Evolutionary conservation across 2,329 filamentous ascomycete species (phyloP), one percentile per base, ranked within the genome.

Genomic region (Colletotrichum chrysophilum): DNA sequence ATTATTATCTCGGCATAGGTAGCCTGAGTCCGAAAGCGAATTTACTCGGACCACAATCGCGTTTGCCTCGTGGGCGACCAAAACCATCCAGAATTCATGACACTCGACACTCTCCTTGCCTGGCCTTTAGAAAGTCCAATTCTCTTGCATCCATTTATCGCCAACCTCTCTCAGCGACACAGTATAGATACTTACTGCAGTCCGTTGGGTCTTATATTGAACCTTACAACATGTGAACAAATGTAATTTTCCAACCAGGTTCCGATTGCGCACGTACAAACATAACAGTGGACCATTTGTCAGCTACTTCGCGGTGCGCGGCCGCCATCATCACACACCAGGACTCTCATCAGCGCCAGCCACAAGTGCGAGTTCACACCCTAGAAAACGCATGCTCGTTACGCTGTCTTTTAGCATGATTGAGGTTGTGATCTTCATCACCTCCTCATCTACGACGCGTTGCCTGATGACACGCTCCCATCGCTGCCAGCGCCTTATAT

Each of bases 301-400:
- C 38, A n/a, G 38, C 38, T 8, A 43, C 16, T 43, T 10, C 3
- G 16, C 16, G 8, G 3, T 10, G 18, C 38, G 38, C 43, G 9
- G 5, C n/a, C n/a, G 10, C n/a, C 9, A 48, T 21, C 18, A 21
- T 21, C 10, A 48, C 5, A 48, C 9, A 21, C 0, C 10, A 13
- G 43, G 10, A 48, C 18, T 48, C 18, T 9, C 43, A 1, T 21
- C n/a, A 48, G 18, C 38, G 18, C 38, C 18, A 3, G 18, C 38
- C 18, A n/a, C 38, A 43, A 9, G 0, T 16, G 16, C 38, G 18
- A n/a, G 18, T 43, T 43, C 4, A 10, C 18, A n/a, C 16, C 16
- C 0, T 18, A 2, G 18, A 8, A 0, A n/a, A n/a, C 12, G 9
- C 18, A n/a, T 43, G 21, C 21, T 24, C 21, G 38, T n/a, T 18